These are phyloP conservation scores for Nothophytophthora sp. DNA, from an alignment of 352 stramenopile species.

Conservation along the genomic window DNA sequence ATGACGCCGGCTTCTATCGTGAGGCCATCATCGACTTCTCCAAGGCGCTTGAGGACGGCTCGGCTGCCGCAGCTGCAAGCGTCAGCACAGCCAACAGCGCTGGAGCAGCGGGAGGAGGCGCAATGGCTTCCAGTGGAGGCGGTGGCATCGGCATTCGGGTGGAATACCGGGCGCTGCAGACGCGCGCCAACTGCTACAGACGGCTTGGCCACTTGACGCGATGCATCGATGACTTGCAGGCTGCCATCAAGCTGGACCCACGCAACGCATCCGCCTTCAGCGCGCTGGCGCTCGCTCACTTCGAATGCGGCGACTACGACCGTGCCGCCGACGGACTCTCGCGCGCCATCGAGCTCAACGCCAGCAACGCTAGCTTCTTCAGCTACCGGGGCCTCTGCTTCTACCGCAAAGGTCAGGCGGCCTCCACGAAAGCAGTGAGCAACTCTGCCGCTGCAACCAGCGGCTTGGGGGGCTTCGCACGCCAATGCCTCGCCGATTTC, in stretches of 20 bases:
- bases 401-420: constrained; percentile 56
- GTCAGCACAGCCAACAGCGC: constrained; percentile 4
- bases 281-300: constrained; percentile 63
- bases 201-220: constrained; percentile 54
- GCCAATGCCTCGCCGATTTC: constrained; percentile 64
- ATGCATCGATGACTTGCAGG: constrained; percentile 76
- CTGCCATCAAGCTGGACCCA: constrained; percentile 69
- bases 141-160: constrained; percentile 48
- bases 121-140: neutral
- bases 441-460: constrained; percentile 8
- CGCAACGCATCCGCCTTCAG: constrained; percentile 65
- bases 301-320: constrained; percentile 56
- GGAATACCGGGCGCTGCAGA: constrained; percentile 72
- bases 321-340: constrained; percentile 60
- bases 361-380: constrained; percentile 56
- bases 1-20: constrained; percentile 61
- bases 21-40: constrained; percentile 78
- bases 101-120: neutral
- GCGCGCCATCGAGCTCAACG: constrained; percentile 67
- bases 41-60: constrained; percentile 71
- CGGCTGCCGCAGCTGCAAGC: constrained; percentile 10
- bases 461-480: constrained; percentile 33
- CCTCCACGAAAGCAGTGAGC: constrained; percentile 6
- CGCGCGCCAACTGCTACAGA: constrained; percentile 65
- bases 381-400: constrained; percentile 71